Evolutionary conservation across 192 early-diverging fungal genomes (phyloP).

Genomic region (Cladochytrium replicatum): DNA sequence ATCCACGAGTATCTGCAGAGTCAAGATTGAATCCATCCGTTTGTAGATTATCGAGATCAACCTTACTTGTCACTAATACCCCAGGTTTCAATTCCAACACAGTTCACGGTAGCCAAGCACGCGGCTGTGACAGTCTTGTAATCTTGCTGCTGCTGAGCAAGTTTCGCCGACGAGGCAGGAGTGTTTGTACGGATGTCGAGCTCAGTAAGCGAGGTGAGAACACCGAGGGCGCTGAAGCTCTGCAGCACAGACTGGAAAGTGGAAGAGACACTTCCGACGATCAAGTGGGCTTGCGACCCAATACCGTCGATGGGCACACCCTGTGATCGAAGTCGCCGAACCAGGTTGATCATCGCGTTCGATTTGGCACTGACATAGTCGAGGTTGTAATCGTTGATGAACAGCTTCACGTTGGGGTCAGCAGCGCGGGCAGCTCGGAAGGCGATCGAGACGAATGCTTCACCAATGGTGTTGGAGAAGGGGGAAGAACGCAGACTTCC

Average conservation of each 20-base stretch:
- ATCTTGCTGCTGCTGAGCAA: slow-evolving; percentile 7
- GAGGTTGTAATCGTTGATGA: slow-evolving; percentile 24
- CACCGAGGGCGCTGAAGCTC: slow-evolving; percentile 3
- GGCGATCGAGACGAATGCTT: slow-evolving; percentile 13
- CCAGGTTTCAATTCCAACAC: slow-evolving; percentile 11
- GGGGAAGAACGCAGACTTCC: slow-evolving; percentile 18
- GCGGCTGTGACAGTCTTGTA: slow-evolving; percentile 9
- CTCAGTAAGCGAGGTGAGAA: slow-evolving; percentile 7
- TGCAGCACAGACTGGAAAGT: background rate
- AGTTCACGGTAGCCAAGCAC: slow-evolving; percentile 4
- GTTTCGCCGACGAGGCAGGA: slow-evolving; percentile 1
- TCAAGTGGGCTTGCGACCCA: slow-evolving; percentile 19
- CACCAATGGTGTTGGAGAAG: slow-evolving; percentile 14
- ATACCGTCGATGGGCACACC: slow-evolving; percentile 26
- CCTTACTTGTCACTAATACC: slow-evolving; percentile 7
- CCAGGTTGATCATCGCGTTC: slow-evolving; percentile 13
- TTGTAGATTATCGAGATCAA: too few relatives aligned
- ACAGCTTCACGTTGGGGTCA: slow-evolving; percentile 23
- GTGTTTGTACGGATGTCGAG: slow-evolving; percentile 11
- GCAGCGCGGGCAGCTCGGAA: slow-evolving; percentile 22
- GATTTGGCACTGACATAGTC: slow-evolving; percentile 11
- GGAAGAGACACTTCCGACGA: slow-evolving; percentile 3
- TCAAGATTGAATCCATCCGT: too few relatives aligned
- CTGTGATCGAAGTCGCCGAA: slow-evolving; percentile 4
- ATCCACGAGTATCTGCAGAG: slow-evolving; percentile 19